These are phyloP conservation scores for Fraxinus baroniana DNA, from an alignment of 305 asterid genomes.

Conservation along the genomic window DNA sequence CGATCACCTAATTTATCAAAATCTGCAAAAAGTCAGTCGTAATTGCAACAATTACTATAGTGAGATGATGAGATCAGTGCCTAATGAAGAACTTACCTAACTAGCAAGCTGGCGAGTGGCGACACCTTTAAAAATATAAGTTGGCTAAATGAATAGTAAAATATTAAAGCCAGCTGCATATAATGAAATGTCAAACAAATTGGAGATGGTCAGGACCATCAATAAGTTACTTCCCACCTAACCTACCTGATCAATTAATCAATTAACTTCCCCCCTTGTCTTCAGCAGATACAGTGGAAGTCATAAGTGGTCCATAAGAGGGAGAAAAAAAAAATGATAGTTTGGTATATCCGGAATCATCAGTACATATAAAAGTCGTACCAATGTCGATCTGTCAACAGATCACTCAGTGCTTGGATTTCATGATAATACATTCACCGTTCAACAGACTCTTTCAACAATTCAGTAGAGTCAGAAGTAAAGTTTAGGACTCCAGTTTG, in stretches of 20 bases:
- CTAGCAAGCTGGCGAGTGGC: conserved; percentile 2
- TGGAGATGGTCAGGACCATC: conserved; percentile 28
- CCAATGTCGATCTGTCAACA: neutral
- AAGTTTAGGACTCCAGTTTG: neutral
- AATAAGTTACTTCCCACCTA: conserved; percentile 25
- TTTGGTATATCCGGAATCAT: neutral
- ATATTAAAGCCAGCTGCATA: conserved; percentile 1
- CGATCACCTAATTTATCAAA: conserved; percentile 30
- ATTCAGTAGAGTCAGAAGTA: neutral
- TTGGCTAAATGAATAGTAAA: neutral
- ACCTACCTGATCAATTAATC: conserved; percentile 22
- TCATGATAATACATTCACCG: neutral
- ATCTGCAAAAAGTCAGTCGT: conserved; percentile 19
- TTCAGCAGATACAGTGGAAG: neutral
- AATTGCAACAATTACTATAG: neutral
- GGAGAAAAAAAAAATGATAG: neutral
- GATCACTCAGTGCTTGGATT: neutral
- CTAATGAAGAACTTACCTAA: neutral
- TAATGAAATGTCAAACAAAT: conserved; percentile 7
- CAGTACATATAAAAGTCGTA: neutral
- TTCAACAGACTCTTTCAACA: neutral
- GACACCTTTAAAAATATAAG: neutral
- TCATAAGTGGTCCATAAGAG: conserved; percentile 15
- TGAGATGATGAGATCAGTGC: neutral
- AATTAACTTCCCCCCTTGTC: conserved; percentile 7